Evolutionary conservation across 768 basidiomycete genomes (phyloP).

Genomic region (Floccularia luteovirens): DNA sequence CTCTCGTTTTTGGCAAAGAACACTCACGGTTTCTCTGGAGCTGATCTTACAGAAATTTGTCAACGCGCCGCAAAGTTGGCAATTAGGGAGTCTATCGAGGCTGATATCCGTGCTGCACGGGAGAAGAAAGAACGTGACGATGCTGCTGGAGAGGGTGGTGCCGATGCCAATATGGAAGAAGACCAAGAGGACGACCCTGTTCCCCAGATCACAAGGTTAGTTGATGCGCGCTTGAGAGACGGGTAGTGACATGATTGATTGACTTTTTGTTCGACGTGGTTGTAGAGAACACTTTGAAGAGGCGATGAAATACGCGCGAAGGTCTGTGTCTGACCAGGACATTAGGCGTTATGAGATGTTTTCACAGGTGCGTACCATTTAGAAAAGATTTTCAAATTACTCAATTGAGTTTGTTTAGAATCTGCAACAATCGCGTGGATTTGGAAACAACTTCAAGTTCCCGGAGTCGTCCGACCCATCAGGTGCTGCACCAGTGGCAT

Average conservation of each 20-base stretch:
- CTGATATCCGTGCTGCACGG: slow-evolving; percentile 74
- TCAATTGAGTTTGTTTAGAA: slow-evolving; percentile 41
- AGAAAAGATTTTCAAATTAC: too few species aligned
- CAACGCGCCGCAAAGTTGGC: slow-evolving; percentile 96
- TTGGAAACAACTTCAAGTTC: slow-evolving; percentile 98
- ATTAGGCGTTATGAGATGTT: slow-evolving; percentile 99
- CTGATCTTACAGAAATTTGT: slow-evolving; percentile 99
- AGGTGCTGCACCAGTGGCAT: slow-evolving; percentile 30
- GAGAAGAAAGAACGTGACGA: slow-evolving; percentile 82
- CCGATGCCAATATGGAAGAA: slow-evolving; percentile 56
- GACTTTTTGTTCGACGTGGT: slow-evolving; percentile 5
- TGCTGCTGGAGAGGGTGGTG: slow-evolving; percentile 35
- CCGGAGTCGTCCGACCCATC: slow-evolving; percentile 58
- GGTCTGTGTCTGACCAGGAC: slow-evolving; percentile 94
- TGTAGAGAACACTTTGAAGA: slow-evolving; percentile 93
- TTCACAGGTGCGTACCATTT: slow-evolving; percentile 73
- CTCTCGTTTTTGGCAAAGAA: slow-evolving; percentile 81
- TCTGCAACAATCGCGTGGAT: slow-evolving; percentile 84
- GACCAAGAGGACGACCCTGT: slow-evolving; percentile 89
- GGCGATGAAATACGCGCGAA: slow-evolving; percentile 95
- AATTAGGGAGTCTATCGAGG: slow-evolving; percentile 90
- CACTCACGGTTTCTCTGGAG: slow-evolving; percentile 98
- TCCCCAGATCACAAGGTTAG: slow-evolving; percentile 73
- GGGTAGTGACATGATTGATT: neutral
- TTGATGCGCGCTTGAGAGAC: slow-evolving; percentile 3